Evolutionary conservation across 768 basidiomycete species (phyloP).

Genomic region (Tricholoma matsutake): DNA sequence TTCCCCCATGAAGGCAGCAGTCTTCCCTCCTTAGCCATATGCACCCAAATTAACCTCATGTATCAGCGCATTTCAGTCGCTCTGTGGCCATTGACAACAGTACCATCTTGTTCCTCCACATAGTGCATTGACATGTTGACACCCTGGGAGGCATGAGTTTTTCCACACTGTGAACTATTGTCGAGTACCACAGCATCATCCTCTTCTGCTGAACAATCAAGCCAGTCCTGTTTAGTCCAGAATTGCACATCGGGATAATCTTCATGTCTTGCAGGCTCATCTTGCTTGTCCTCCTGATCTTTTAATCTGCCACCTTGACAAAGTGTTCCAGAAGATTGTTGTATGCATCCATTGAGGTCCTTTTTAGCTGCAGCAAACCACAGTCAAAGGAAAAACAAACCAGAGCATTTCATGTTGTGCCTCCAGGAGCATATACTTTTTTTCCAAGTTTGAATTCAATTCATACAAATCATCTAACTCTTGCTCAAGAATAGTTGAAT

Average conservation of each 20-base stretch:
- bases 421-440: background rate
- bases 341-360: background rate
- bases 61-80: background rate
- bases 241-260: slow-evolving; percentile 10
- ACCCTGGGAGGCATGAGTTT: background rate
- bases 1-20: too few relatives aligned
- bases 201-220: background rate
- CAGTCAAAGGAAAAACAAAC: background rate
- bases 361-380: background rate
- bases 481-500: background rate
- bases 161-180: background rate
- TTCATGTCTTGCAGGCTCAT: background rate
- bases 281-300: background rate
- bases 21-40: too few relatives aligned
- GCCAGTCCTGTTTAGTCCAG: slow-evolving; percentile 9
- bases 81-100: background rate
- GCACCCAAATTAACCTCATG: too few relatives aligned
- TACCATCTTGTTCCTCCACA: slow-evolving; percentile 8
- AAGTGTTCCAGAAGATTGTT: background rate
- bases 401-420: background rate
- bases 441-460: background rate
- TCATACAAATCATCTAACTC: background rate
- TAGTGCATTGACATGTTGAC: slow-evolving; percentile 6
- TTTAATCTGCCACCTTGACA: background rate
- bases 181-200: background rate